Conservation (phyloP, 2,329 filamentous ascomycete genomes). For the Ceratocystis cubensis region DNA sequence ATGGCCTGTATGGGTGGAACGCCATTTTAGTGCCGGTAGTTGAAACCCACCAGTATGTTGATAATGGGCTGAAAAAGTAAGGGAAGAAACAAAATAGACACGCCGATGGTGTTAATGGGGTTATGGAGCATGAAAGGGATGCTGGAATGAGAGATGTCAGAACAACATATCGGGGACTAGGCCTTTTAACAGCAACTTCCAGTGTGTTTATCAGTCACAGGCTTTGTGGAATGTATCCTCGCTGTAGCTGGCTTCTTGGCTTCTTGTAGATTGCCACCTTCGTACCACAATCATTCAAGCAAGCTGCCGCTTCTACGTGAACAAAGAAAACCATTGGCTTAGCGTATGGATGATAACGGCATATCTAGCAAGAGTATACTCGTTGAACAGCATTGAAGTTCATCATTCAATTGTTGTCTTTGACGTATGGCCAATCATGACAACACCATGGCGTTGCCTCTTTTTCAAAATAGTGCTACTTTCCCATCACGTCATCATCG, state of each 20-base stretch:
- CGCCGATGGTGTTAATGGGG: neutral
- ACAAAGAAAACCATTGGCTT: too few relatives aligned
- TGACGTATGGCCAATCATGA: too few relatives aligned
- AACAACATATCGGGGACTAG: neutral
- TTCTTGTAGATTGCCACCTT: neutral
- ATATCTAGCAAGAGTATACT: too few relatives aligned
- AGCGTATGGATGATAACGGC: too few relatives aligned
- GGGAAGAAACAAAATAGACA: neutral
- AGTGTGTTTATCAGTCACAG: neutral
- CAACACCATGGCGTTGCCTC: too few relatives aligned
- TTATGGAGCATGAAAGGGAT: neutral
- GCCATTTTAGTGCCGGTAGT: neutral
- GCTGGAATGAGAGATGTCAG: conserved; percentile 2
- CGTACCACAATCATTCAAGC: neutral
- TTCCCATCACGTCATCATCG: too few relatives aligned
- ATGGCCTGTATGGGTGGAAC: neutral
- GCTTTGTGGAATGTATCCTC: neutral
- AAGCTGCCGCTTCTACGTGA: neutral
- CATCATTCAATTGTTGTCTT: too few relatives aligned
- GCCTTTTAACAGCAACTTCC: neutral
- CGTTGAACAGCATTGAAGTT: too few relatives aligned
- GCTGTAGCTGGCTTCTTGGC: neutral
- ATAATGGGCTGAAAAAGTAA: neutral
- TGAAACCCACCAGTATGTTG: neutral
- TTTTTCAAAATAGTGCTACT: too few relatives aligned